Conservation (phyloP, 2,329 filamentous ascomycete species). For the Ophiosphaerella narmari region DNA sequence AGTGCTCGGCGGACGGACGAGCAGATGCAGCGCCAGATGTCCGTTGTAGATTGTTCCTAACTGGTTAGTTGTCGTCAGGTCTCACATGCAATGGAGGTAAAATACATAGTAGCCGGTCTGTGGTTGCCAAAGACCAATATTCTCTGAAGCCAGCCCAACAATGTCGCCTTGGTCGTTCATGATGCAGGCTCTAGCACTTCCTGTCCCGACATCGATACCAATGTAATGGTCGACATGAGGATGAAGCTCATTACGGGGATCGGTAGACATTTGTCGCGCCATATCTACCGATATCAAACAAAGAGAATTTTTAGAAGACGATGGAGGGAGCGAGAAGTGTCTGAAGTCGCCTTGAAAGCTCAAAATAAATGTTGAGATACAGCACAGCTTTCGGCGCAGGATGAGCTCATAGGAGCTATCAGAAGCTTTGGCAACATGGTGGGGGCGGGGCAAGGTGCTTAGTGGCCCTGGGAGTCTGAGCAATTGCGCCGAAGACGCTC, state of each 20-base stretch:
- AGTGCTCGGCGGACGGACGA: conserved; percentile 82
- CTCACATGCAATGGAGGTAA: neutral
- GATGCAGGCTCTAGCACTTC: conserved; percentile 92
- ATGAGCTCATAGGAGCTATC: conserved; percentile 45
- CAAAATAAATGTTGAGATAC: conserved; percentile 38
- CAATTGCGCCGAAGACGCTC: conserved; percentile 18
- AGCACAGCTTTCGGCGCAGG: conserved; percentile 32
- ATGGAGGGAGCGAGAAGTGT: neutral
- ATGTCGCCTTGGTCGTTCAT: conserved; percentile 93
- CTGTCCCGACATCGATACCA: conserved; percentile 95
- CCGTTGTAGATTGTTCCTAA: conserved; percentile 94
- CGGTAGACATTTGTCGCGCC: conserved; percentile 53
- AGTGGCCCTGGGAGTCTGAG: conserved; percentile 23
- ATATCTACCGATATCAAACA: conserved; percentile 22
- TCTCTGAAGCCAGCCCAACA: conserved; percentile 60
- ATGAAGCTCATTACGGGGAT: conserved; percentile 61
- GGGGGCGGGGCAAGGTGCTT: conserved; percentile 39
- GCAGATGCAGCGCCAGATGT: conserved; percentile 97
- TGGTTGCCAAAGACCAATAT: conserved; percentile 59
- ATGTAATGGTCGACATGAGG: conserved; percentile 68
- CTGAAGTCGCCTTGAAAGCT: neutral
- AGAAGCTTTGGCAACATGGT: conserved; percentile 31
- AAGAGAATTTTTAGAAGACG: neutral
- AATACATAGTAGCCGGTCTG: conserved; percentile 60
- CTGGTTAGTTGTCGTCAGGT: conserved; percentile 11